Evolutionary conservation across 2,329 filamentous ascomycete species (phyloP), one percentile per base, ranked within the genome.

Genomic region (Ophiostoma himal-ulmi): DNA sequence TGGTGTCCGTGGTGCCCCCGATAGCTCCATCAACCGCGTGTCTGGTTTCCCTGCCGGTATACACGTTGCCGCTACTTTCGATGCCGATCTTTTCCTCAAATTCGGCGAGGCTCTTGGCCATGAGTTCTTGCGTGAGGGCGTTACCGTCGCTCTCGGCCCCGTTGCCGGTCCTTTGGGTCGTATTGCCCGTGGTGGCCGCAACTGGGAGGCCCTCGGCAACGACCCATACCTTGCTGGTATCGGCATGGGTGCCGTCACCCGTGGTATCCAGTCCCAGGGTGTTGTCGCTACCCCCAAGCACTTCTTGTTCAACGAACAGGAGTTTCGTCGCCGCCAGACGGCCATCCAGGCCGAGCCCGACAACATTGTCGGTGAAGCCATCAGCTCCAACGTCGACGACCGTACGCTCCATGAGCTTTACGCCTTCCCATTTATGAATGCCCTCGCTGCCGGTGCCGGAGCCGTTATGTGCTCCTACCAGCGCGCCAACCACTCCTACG

Each of bases 231-330:
- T 79, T 2, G 75, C 77, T 6, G 78, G 77, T 10, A 70, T 71
- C 2, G 77, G 74, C n/a, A 72, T 78, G 73, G 77, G 75, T 1
- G 73, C 70, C 41, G 71, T 79, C 2, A 77, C 75, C 0, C 71
- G 71, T 13, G 77, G 77, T 10, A 77, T 79, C 41, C 76, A 78
- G 71, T 74, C 74, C 5, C 73, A 74, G 3, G 92, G 92, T 75
- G 88, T 94, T 52, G 90, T 96, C 77, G 91, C 92, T 70, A 92
- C 89, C 81, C 88, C 83, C 83, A 94, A 86, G 78, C 84, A 89
- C 75, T 89, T 80, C 70, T 77, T 88, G 36, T 82, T 82, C 7
- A 87, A 90, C 74, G 87, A 90, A 76, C 86, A 89, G 75, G 87
- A 88, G 74, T 82, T 73, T 37, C 76, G 78, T 44, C 72, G 88